These are phyloP conservation scores for Cucurbita maxima DNA, from an alignment of 306 rosid genomes.

Conservation along the genomic window DNA sequence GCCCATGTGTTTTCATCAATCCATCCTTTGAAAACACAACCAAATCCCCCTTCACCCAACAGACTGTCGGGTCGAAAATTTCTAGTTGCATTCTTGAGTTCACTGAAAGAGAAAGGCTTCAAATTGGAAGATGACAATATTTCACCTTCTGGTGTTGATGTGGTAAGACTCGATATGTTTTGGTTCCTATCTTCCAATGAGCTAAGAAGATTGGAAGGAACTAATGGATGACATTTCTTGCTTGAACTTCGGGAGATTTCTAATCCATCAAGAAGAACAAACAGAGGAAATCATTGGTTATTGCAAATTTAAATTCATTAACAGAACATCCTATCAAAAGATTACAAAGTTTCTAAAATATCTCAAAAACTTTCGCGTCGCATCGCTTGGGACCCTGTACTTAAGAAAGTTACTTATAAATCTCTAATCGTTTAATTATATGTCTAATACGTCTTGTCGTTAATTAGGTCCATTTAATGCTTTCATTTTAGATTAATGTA, in stretches of 20 bases:
- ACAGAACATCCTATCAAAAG: neutral
- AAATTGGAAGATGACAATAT: slow-evolving; percentile 68
- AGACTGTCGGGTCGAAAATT: slow-evolving; percentile 77
- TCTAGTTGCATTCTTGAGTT: slow-evolving; percentile 71
- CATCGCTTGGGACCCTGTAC: too few relatives aligned
- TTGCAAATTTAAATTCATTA: neutral
- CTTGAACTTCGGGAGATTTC: slow-evolving; percentile 35
- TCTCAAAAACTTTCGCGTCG: neutral
- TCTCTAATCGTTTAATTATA: neutral
- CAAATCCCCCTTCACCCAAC: slow-evolving; percentile 96
- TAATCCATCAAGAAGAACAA: slow-evolving; percentile 12
- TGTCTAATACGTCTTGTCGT: neutral
- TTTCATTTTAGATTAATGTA: neutral
- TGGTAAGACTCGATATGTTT: slow-evolving; percentile 45
- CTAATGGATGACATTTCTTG: slow-evolving; percentile 36
- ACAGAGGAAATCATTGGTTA: slow-evolving; percentile 1
- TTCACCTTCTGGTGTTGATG: slow-evolving; percentile 82
- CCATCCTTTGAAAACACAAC: slow-evolving; percentile 92
- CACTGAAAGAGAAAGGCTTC: slow-evolving; percentile 54
- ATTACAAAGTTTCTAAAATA: neutral
- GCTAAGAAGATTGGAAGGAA: slow-evolving; percentile 28
- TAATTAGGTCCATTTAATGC: neutral
- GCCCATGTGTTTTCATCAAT: slow-evolving; percentile 42
- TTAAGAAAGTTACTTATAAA: neutral
- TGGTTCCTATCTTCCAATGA: slow-evolving; percentile 37